Evolutionary conservation across 306 rosid genomes (phyloP), one percentile per base, ranked within the genome.

Genomic region (Dicorynia guianensis): DNA sequence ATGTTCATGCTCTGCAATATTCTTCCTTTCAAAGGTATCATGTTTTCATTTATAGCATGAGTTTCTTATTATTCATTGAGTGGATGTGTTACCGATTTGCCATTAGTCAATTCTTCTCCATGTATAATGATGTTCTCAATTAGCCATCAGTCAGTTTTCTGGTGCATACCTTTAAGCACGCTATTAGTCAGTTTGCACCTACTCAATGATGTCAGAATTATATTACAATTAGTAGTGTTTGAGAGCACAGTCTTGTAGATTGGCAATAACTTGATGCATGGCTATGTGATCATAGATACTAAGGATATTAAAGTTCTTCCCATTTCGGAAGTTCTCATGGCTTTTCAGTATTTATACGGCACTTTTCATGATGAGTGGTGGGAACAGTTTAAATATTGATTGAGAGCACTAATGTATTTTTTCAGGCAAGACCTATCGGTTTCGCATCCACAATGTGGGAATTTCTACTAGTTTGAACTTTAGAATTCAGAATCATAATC

Each of bases 371-470:
- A 42, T 7, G 25, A 10, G 12, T 60, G 11, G 69, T 55, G 40
- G 74, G 30, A 42, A 8, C 30, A 18, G 14, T 71, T 19, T 67
- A 61, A 49, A 43, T 67, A 67, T 56, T 76, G 49, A 75, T 62
- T 19, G 1, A 54, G 71, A 25, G 35, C 20, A 20, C 11, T 5
- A 46, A 54, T 75, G n/a, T 81, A 55, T 67, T 78, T 77, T 72
- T 78, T 81, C 96, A 92, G 98, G 98, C 11, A 94, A 88, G 77
- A 92, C 91, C 8, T 94, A 94, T 30, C 89, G 95, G 55, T 9
- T 94, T 62, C 97, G 93, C 0, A 90, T 94, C 56, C 93, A 91
- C 84, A 90, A 94, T 17, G 96, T 94, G 75, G 97, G 98, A 77
- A 72, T 88, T 66, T 94, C 94, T 50, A 94, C 97, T 40, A 74